phyloP scores from a whole-genome alignment of 352 stramenopile species.

The Blastocystis hominis region DNA sequence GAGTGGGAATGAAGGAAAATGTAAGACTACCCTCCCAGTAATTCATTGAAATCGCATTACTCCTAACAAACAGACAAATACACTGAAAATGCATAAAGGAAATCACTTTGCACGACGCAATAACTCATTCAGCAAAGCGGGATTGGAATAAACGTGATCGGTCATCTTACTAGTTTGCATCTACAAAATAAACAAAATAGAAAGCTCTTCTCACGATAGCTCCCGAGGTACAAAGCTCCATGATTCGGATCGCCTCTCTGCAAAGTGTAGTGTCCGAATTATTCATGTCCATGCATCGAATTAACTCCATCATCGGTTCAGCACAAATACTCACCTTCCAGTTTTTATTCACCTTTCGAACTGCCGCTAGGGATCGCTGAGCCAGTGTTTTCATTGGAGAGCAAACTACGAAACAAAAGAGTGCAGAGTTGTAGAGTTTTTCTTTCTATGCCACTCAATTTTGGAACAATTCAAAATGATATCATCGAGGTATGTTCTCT shows the following conservation, averaged over 20 bases:
- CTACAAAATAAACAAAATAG: not conserved
- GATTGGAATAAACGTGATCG: constrained; percentile 22
- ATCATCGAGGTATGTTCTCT: not conserved
- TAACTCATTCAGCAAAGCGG: constrained; percentile 29
- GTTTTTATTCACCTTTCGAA: constrained; percentile 47
- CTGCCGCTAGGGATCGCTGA: constrained; percentile 24
- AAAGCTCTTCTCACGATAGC: not conserved
- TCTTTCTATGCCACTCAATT: not conserved
- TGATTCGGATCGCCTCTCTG: constrained; percentile 28
- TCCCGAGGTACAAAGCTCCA: constrained; percentile 7
- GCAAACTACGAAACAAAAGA: not conserved
- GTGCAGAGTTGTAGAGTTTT: not conserved
- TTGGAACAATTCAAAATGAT: not conserved
- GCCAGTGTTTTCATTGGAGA: constrained; percentile 39
- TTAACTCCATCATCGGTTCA: constrained; percentile 50
- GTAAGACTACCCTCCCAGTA: not conserved
- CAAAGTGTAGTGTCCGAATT: constrained; percentile 9
- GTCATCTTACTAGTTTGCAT: constrained; percentile 11
- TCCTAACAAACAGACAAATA: not conserved
- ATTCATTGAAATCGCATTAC: not conserved
- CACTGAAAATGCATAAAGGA: not conserved
- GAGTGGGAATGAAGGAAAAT: not conserved
- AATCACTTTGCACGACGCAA: not conserved
- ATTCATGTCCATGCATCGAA: constrained; percentile 50
- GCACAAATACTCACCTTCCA: constrained; percentile 53